phyloP scores from a whole-genome alignment of 78 protist genomes.

The Tieghemostelium lacteum region DNA sequence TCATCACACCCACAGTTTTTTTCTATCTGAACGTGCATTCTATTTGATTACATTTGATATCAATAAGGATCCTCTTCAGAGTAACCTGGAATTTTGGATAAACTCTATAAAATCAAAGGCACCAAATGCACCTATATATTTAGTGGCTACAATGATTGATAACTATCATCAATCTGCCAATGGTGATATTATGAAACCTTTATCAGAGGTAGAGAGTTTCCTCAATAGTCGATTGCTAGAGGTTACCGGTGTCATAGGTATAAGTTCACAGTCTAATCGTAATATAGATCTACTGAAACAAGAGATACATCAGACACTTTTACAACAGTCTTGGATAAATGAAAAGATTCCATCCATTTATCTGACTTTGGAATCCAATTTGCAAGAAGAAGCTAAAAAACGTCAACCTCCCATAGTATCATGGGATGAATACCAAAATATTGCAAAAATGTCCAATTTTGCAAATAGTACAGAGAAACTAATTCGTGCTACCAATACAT shows the following conservation, averaged over 20 bases:
- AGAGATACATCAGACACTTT: slow-evolving; percentile 29
- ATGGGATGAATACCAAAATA: slow-evolving; percentile 49
- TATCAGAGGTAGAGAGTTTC: slow-evolving; percentile 27
- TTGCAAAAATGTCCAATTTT: slow-evolving; percentile 52
- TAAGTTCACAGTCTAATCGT: slow-evolving; percentile 3
- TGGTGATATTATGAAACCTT: slow-evolving; percentile 49
- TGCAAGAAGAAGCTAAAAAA: slow-evolving; percentile 49
- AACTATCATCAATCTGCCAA: slow-evolving; percentile 4
- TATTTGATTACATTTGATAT: slow-evolving; percentile 67
- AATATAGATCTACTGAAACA: slow-evolving; percentile 56
- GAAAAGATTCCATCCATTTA: slow-evolving; percentile 42
- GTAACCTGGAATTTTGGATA: slow-evolving; percentile 76
- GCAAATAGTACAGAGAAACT: slow-evolving; percentile 24
- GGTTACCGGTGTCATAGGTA: slow-evolving; percentile 70
- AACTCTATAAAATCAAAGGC: slow-evolving; percentile 38
- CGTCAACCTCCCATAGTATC: slow-evolving; percentile 51
- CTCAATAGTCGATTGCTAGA: slow-evolving; percentile 21
- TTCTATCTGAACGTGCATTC: slow-evolving; percentile 72
- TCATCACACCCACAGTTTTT: slow-evolving; percentile 75
- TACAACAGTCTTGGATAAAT: slow-evolving; percentile 42
- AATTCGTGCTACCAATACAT: slow-evolving; percentile 54
- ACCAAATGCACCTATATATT: slow-evolving; percentile 71
- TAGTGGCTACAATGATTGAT: slow-evolving; percentile 80
- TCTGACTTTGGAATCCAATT: slow-evolving; percentile 8
- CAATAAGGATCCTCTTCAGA: slow-evolving; percentile 19